Conservation (phyloP, 371 early-diverging fungal genomes). For the Mortierella sp. region DNA sequence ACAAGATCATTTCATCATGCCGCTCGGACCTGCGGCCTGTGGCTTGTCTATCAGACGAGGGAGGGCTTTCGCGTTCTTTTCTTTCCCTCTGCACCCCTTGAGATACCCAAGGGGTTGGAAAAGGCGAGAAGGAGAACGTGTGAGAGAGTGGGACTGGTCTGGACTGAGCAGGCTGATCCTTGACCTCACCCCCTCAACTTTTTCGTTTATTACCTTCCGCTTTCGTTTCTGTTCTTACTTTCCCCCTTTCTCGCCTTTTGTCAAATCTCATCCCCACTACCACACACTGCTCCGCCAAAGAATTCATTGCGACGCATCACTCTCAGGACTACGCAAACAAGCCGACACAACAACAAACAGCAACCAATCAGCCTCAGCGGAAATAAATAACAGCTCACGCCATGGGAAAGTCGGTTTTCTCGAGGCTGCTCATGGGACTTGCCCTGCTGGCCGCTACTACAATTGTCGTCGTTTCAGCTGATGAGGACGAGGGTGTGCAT, state of each 20-base stretch:
- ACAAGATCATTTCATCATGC: no score
- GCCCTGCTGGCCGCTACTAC: conserved; percentile 1
- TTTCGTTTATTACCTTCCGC: neutral
- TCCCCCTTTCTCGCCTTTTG: neutral
- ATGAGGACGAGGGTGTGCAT: conserved; percentile 44
- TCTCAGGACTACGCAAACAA: neutral
- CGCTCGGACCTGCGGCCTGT: neutral
- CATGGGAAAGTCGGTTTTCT: conserved; percentile 20
- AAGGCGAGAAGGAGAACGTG: neutral
- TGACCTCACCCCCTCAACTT: neutral
- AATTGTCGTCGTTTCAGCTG: conserved; percentile 17
- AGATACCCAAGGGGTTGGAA: neutral
- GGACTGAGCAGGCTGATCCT: neutral
- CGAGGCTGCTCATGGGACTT: conserved; percentile 20
- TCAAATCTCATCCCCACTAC: neutral
- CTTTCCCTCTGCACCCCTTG: neutral
- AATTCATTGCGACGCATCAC: neutral
- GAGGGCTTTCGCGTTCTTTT: neutral
- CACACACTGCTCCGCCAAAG: neutral
- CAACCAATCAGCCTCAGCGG: neutral
- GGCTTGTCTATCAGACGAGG: neutral
- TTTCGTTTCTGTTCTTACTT: neutral
- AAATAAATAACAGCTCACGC: neutral
- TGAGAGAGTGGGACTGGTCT: neutral
- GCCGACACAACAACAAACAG: neutral